These are phyloP conservation scores for Anaeromyces robustus DNA, from an alignment of 192 early-diverging fungal species.

Conservation along the genomic window DNA sequence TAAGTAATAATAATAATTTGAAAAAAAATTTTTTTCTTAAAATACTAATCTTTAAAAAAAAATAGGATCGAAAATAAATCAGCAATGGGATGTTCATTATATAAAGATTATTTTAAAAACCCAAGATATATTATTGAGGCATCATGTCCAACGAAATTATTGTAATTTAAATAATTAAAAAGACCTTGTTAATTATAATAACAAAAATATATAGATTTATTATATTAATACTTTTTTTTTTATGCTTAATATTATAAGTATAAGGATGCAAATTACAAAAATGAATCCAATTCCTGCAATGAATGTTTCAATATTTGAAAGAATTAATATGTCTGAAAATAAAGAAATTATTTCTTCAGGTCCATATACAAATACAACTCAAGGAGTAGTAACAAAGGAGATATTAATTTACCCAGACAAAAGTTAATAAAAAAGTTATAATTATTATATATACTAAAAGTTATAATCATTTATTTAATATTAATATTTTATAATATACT, in stretches of 20 bases:
- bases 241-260: too few relatives aligned
- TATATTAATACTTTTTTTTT: not conserved
- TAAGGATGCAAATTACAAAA: slow-evolving; percentile 50
- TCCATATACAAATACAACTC: slow-evolving; percentile 23
- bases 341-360: slow-evolving; percentile 38
- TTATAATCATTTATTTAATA: too few relatives aligned
- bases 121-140: slow-evolving; percentile 53
- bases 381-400: not conserved
- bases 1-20: not conserved
- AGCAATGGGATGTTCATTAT: slow-evolving; percentile 11
- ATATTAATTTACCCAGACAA: not conserved
- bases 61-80: slow-evolving; percentile 32
- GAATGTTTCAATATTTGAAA: slow-evolving; percentile 53
- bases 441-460: too few relatives aligned
- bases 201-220: not conserved
- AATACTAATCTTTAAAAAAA: slow-evolving; percentile 46
- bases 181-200: too few relatives aligned
- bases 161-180: slow-evolving; percentile 13
- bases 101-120: slow-evolving; percentile 37
- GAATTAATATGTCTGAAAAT: slow-evolving; percentile 23
- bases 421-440: not conserved
- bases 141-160: slow-evolving; percentile 32
- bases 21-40: not conserved
- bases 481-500: too few relatives aligned
- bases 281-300: slow-evolving; percentile 45